phyloP scores from a whole-genome alignment of 2,329 filamentous ascomycete genomes.

The Trichophyton benhamiae region DNA sequence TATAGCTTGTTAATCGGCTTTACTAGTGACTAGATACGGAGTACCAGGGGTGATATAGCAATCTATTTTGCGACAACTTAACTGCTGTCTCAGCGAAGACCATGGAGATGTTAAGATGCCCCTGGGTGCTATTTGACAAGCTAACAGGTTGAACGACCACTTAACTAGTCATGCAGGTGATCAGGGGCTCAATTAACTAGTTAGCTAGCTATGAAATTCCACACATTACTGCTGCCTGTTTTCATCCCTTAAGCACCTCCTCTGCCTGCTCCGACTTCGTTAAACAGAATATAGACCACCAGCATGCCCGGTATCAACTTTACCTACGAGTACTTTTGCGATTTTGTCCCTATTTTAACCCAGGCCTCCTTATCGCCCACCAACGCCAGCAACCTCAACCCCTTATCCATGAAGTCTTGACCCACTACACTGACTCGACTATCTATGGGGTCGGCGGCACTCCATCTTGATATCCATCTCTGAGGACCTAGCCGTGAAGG shows the following conservation, averaged over 20 bases:
- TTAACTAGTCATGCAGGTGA: no score
- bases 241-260: not conserved
- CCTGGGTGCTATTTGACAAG: no score
- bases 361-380: not conserved
- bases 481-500: not conserved
- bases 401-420: not conserved
- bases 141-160: no score
- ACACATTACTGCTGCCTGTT: not conserved
- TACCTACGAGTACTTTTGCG: not conserved
- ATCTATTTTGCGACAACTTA: no score
- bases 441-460: not conserved
- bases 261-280: not conserved
- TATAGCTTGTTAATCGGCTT: no score
- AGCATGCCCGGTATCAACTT: not conserved
- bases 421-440: not conserved
- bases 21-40: no score
- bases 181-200: not conserved
- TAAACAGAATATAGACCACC: not conserved
- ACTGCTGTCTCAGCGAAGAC: no score
- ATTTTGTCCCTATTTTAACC: not conserved
- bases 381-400: not conserved
- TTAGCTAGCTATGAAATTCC: not conserved
- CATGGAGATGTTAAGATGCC: no score
- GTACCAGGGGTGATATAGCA: no score
- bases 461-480: not conserved